Conservation (phyloP, 2,329 filamentous ascomycete genomes). For the Calonectria ilicicola region DNA sequence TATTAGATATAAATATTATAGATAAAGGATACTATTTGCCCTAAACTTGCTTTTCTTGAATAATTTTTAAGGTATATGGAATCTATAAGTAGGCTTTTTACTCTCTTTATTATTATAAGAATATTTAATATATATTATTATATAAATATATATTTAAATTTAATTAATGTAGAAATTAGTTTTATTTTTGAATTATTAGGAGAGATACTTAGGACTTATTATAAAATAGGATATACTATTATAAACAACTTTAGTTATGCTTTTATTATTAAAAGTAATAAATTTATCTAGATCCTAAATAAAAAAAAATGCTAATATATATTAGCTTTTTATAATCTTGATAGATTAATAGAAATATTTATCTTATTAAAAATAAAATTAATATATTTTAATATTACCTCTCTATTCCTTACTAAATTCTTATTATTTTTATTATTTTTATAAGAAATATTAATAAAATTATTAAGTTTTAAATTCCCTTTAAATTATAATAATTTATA, state of each 20-base stretch:
- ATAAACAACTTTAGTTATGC: not conserved
- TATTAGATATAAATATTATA: too few relatives aligned
- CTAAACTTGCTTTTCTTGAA: not conserved
- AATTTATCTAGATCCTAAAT: too few relatives aligned
- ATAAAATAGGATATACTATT: not conserved
- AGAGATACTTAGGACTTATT: not conserved
- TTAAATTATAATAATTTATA: slow-evolving; percentile 6
- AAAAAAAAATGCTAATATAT: too few relatives aligned
- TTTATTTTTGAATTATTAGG: not conserved
- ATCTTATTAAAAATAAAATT: too few relatives aligned
- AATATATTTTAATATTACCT: too few relatives aligned
- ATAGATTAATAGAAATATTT: too few relatives aligned
- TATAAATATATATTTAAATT: slow-evolving; percentile 12
- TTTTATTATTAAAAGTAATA: too few relatives aligned
- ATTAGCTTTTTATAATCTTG: too few relatives aligned
- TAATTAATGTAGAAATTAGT: slow-evolving; percentile 1
- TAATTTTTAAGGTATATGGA: slow-evolving; percentile 22
- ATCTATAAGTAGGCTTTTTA: slow-evolving; percentile 9
- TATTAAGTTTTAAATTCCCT: not conserved
- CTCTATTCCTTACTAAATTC: too few relatives aligned
- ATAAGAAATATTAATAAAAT: too few relatives aligned
- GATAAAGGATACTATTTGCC: too few relatives aligned
- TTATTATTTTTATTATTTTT: too few relatives aligned
- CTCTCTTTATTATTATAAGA: not conserved
- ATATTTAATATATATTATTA: slow-evolving; percentile 15